A percentile compares a stretch with the other conserved stretches of the same genome.
These are phyloP conservation scores for Trametes meyenii DNA, from an alignment of 768 basidiomycete species.

Conservation along the genomic window DNA sequence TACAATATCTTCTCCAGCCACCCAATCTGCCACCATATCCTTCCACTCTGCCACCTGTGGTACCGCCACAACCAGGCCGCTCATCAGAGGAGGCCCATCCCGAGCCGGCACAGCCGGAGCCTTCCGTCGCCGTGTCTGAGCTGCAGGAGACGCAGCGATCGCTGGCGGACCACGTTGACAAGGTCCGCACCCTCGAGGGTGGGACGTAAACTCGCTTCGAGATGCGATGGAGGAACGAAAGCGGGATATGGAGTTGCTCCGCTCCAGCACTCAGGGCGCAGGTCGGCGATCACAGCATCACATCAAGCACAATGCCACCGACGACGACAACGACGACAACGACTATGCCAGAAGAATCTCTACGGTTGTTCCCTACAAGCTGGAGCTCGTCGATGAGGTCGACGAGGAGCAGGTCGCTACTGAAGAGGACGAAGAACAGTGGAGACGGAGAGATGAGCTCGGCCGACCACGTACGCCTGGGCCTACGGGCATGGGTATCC, in stretches of 20 bases:
- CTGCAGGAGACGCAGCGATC: constrained; percentile 84
- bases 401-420: constrained; percentile 59
- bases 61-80: constrained; percentile 30
- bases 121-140: constrained; percentile 50
- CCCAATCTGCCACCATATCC: too few relatives aligned
- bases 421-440: constrained; percentile 52
- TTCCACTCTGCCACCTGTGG: constrained; percentile 64
- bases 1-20: too few relatives aligned
- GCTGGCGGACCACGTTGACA: too few relatives aligned
- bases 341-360: constrained; percentile 69
- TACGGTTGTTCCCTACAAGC: constrained; percentile 71
- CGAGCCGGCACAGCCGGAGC: constrained; percentile 32
- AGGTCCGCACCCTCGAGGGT: constrained; percentile 76
- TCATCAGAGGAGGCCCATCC: constrained; percentile 22
- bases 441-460: constrained; percentile 51
- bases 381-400: too few relatives aligned
- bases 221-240: constrained; percentile 72
- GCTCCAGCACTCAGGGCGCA: too few relatives aligned
- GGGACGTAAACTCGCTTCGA: constrained; percentile 72
- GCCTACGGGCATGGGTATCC: too few relatives aligned
- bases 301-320: constrained; percentile 21
- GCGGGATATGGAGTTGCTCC: constrained; percentile 47
- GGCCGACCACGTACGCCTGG: constrained; percentile 83
- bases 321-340: constrained; percentile 50
- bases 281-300: constrained; percentile 27